These are phyloP conservation scores for Prinsepia uniflora DNA, from an alignment of 306 rosid species.

Conservation along the genomic window DNA sequence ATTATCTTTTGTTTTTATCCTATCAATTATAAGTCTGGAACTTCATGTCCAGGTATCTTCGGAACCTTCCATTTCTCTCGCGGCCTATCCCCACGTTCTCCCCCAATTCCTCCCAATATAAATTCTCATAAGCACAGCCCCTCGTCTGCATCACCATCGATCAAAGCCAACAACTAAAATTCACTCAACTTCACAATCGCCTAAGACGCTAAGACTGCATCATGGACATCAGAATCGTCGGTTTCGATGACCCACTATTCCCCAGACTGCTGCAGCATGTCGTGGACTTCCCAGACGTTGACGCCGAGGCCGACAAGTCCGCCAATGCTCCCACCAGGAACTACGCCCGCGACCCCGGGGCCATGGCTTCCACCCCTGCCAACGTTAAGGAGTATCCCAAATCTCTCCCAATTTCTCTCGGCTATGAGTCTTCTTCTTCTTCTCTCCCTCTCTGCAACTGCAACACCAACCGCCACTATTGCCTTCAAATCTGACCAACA, in stretches of 20 bases:
- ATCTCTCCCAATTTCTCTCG: too few species aligned
- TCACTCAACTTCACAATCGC: background rate
- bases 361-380: slow-evolving; percentile 84
- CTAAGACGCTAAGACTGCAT: too few species aligned
- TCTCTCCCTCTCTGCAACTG: too few species aligned
- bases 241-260: slow-evolving; percentile 60
- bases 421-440: too few species aligned
- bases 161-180: too few species aligned
- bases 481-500: too few species aligned
- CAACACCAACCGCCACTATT: too few species aligned
- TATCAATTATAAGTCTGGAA: too few species aligned
- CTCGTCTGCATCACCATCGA: too few species aligned
- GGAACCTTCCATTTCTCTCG: slow-evolving; percentile 19
- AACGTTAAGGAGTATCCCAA: slow-evolving; percentile 71
- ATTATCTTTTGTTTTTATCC: too few species aligned
- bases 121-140: background rate
- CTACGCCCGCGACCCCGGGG: slow-evolving; percentile 76
- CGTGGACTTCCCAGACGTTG: slow-evolving; percentile 34
- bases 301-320: slow-evolving; percentile 53
- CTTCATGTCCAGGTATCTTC: slow-evolving; percentile 21
- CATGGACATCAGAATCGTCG: slow-evolving; percentile 74
- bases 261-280: slow-evolving; percentile 60
- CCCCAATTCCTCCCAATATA: background rate
- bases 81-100: background rate
- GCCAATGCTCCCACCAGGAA: slow-evolving; percentile 51